A percentile compares a stretch with the other conserved stretches of the same genome.
Evolutionary conservation across 331 rosid species (phyloP).

Genomic region (Quercus tomentella): DNA sequence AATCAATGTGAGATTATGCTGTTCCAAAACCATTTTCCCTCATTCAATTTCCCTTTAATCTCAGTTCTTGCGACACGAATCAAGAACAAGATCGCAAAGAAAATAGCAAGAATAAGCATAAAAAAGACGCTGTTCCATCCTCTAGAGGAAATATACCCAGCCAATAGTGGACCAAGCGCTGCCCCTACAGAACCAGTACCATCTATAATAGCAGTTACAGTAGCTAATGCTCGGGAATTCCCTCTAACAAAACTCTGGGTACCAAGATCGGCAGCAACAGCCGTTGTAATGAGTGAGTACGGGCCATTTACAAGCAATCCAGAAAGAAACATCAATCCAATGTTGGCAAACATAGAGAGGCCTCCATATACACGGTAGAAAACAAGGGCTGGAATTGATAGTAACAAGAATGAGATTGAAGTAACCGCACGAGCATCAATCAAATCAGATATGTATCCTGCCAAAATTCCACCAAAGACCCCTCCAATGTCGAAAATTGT

Average conservation of each 20-base stretch:
- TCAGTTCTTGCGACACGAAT: constrained; percentile 61
- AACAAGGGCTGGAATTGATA: constrained; percentile 81
- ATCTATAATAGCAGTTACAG: constrained; percentile 93
- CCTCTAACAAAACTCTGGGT: constrained; percentile 40
- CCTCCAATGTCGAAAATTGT: constrained; percentile 89
- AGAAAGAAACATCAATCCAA: constrained; percentile 43
- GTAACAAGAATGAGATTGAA: constrained; percentile 60
- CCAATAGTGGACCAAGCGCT: constrained; percentile 92
- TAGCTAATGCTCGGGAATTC: constrained; percentile 63
- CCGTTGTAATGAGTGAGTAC: constrained; percentile 53
- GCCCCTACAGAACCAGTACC: constrained; percentile 99
- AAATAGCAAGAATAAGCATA: constrained; percentile 65
- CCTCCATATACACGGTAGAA: constrained; percentile 69
- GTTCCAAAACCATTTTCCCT: constrained; percentile 44
- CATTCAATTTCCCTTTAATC: constrained; percentile 47
- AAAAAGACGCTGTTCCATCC: constrained; percentile 93
- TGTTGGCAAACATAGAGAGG: constrained; percentile 36
- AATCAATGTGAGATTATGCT: constrained; percentile 21
- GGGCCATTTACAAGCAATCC: constrained; percentile 65
- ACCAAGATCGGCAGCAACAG: constrained; percentile 64
- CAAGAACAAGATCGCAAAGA: constrained; percentile 67
- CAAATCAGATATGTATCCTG: constrained; percentile 80
- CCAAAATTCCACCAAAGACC: constrained; percentile 77
- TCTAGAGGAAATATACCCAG: constrained; percentile 72
- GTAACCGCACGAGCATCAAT: constrained; percentile 88